Evolutionary conservation across 1,284 basidiomycete species (phyloP).

Genomic region (Ganoderma meredithae): DNA sequence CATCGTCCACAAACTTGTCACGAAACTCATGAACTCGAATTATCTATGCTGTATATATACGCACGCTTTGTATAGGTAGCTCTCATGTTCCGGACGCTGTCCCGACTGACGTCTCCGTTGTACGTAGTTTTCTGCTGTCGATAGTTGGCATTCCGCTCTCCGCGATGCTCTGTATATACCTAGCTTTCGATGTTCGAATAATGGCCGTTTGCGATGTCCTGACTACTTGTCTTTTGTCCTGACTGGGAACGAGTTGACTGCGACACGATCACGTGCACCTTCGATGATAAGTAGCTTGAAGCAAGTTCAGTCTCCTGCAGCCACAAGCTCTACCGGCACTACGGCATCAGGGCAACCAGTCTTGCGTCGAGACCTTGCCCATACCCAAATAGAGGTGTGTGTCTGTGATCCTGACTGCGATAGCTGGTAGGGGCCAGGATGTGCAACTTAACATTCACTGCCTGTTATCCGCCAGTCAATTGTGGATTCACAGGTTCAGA

Average conservation of each 20-base stretch:
- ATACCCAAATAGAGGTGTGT: too few relatives aligned
- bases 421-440: too few relatives aligned
- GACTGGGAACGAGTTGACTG: too few relatives aligned
- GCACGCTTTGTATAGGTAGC: constrained; percentile 23
- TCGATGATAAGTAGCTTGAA: too few relatives aligned
- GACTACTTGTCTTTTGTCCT: background rate
- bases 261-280: too few relatives aligned
- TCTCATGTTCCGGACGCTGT: background rate
- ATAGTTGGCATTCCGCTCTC: constrained; percentile 21
- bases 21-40: constrained; percentile 6
- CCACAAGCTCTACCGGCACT: too few relatives aligned
- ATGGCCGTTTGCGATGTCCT: constrained; percentile 16
- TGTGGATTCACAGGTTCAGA: background rate
- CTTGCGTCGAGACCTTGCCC: too few relatives aligned
- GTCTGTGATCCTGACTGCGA: too few relatives aligned
- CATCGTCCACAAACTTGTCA: background rate
- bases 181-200: constrained; percentile 23
- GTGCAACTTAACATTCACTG: too few relatives aligned
- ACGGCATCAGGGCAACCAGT: too few relatives aligned
- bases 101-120: background rate
- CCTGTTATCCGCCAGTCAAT: background rate
- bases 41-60: constrained; percentile 35
- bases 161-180: constrained; percentile 22
- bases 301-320: too few relatives aligned
- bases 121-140: constrained; percentile 23